Base-by-base conservation (phyloP, 2,329 filamentous ascomycete species). In the Curvularia sp. region DNA sequence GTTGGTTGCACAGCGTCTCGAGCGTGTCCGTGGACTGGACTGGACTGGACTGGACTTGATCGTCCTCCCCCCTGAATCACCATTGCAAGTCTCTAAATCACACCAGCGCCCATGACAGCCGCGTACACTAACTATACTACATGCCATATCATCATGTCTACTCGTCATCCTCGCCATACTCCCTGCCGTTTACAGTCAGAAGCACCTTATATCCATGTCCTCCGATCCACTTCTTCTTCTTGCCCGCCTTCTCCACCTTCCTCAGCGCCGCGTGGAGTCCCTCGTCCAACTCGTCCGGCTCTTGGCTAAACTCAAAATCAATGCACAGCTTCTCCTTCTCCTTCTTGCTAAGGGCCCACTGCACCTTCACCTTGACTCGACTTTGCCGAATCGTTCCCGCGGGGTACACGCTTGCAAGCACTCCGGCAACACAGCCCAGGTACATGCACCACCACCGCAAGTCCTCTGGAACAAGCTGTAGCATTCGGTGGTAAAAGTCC, bases 371-470 rank as follows among this genome's bases (percentile, higher is more conserved):
- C 13, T 58, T 45, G 28, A 78, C 51, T 19, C 74, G 71, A 18
- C 78, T 76, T 59, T 80, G 76, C 28, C 66, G 59, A 3, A 84
- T 71, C 1, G 80, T 73, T 1, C 88, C 88, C 1, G 85, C 82
- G 0, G 89, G 88, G 74, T 88, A 89, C 8, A 90, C 78, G 9
- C 77, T 79, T 0, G 83, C 84, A 28, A 89, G 76, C 9, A 90
- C 71, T 5, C 79, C 79, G 2, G 85, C 87, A 1, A 90, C 80
- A 15, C 82, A 80, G 0, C 89, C 88, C 0, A 89, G 67, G 67
- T 89, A 90, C 51, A 80, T 81, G 53, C 84, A 82, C 88, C 87
- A 90, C 87, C 88, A 91, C 10, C 83, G 79, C 56, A 84, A 80
- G 62, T 83, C 81, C 0, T 79, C 73, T 0, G 83, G 84, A 2